phyloP scores from a whole-genome alignment of 371 early-diverging fungal species.

The Mucor mucedo region DNA sequence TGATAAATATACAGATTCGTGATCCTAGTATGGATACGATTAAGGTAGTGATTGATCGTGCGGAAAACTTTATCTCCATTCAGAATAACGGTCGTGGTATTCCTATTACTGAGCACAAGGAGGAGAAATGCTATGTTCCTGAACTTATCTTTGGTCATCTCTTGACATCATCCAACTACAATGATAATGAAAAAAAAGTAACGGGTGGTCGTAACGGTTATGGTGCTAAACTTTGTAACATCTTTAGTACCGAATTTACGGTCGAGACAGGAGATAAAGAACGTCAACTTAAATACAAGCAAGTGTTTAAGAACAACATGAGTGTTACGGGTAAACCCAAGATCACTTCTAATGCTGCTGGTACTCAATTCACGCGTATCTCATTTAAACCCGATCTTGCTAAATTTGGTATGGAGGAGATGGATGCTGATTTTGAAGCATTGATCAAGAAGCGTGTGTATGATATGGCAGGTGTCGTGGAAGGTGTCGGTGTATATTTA shows the following conservation, averaged over 20 bases:
- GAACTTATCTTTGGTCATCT: slow-evolving; percentile 99
- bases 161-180: slow-evolving; percentile 98
- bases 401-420: slow-evolving; percentile 89
- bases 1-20: slow-evolving; percentile 65
- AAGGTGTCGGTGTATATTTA: slow-evolving; percentile 90
- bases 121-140: slow-evolving; percentile 97
- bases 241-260: slow-evolving; percentile 96
- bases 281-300: slow-evolving; percentile 80
- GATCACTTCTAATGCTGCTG: slow-evolving; percentile 65
- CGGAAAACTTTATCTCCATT: slow-evolving; percentile 87
- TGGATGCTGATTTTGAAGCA: slow-evolving; percentile 91
- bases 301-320: slow-evolving; percentile 93
- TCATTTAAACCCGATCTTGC: slow-evolving; percentile 97
- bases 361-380: slow-evolving; percentile 89
- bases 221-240: slow-evolving; percentile 99
- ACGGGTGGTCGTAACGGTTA: slow-evolving; percentile 99
- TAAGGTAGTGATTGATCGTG: slow-evolving; percentile 90
- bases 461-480: slow-evolving; percentile 95
- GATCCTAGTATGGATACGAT: slow-evolving; percentile 93
- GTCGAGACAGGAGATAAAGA: slow-evolving; percentile 95
- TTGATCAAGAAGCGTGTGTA: slow-evolving; percentile 96
- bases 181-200: slow-evolving; percentile 98
- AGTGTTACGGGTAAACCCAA: slow-evolving; percentile 71
- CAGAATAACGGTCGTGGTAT: slow-evolving; percentile 98
- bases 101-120: slow-evolving; percentile 94